Conservation (phyloP, 1,284 basidiomycete genomes). For the Sphagnurus paluster region DNA sequence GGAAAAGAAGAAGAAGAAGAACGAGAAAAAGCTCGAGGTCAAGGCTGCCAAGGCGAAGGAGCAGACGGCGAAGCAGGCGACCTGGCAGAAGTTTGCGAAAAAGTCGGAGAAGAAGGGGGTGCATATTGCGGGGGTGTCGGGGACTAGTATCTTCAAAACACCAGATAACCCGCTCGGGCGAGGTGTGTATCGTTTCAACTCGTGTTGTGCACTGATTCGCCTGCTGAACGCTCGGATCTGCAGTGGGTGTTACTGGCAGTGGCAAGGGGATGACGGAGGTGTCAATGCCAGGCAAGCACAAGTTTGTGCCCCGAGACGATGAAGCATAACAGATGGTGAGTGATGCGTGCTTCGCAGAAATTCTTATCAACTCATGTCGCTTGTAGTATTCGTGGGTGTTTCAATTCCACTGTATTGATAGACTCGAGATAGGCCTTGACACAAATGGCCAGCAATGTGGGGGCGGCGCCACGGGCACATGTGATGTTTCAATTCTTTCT, state of each 20-base stretch:
- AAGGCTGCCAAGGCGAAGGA: constrained; percentile 89
- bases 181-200: constrained; percentile 49
- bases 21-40: constrained; percentile 91
- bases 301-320: constrained; percentile 60
- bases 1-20: constrained; percentile 92
- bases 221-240: constrained; percentile 24
- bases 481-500: constrained; percentile 23
- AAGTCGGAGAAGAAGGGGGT: constrained; percentile 96
- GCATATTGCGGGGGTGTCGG: constrained; percentile 82
- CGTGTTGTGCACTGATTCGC: constrained; percentile 16
- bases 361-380: neutral
- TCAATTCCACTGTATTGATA: constrained; percentile 12
- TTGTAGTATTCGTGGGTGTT: neutral
- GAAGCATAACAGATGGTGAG: constrained; percentile 18
- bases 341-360: neutral
- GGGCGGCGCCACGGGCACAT: constrained; percentile 16
- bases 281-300: constrained; percentile 74
- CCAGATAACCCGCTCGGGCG: constrained; percentile 91
- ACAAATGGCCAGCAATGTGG: constrained; percentile 9
- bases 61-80: constrained; percentile 84
- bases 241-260: constrained; percentile 93
- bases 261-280: constrained; percentile 92
- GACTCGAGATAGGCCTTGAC: constrained; percentile 5
- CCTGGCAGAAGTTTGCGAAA: constrained; percentile 98
- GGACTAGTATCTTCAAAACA: constrained; percentile 95